phyloP scores from a whole-genome alignment of 129 eudicot genomes.

The Escallonia rubra region DNA sequence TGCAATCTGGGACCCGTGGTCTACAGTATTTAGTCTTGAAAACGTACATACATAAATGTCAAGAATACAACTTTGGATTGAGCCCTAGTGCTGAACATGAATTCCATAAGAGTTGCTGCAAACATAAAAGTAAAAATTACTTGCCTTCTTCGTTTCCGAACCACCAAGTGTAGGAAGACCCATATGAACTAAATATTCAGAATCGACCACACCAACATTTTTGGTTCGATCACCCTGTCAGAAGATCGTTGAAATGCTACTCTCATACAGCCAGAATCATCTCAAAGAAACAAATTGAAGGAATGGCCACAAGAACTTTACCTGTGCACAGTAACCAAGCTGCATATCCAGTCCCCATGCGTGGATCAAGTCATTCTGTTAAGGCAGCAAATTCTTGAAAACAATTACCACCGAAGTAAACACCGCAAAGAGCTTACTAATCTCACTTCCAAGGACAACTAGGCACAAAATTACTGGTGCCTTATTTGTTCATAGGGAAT shows the following conservation, averaged over 20 bases:
- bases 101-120: not conserved
- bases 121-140: not conserved
- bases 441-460: not conserved
- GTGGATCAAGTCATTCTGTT: conserved; percentile 89
- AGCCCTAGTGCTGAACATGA: not conserved
- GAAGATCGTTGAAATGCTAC: not conserved
- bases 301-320: not conserved
- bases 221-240: conserved; percentile 74
- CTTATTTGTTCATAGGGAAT: too few species aligned
- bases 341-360: conserved; percentile 92
- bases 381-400: not conserved
- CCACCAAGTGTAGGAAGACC: conserved; percentile 87
- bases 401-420: not conserved
- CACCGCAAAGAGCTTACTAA: not conserved
- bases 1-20: too few species aligned
- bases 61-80: not conserved
- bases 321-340: conserved; percentile 99
- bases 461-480: too few species aligned
- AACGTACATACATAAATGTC: not conserved
- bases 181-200: conserved; percentile 64
- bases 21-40: too few species aligned
- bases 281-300: not conserved
- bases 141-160: conserved; percentile 32
- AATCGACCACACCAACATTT: conserved; percentile 86
- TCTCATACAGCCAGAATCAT: not conserved